Evolutionary conservation across 495 filamentous ascomycete species (phyloP).

Genomic region (Tuber indicum): DNA sequence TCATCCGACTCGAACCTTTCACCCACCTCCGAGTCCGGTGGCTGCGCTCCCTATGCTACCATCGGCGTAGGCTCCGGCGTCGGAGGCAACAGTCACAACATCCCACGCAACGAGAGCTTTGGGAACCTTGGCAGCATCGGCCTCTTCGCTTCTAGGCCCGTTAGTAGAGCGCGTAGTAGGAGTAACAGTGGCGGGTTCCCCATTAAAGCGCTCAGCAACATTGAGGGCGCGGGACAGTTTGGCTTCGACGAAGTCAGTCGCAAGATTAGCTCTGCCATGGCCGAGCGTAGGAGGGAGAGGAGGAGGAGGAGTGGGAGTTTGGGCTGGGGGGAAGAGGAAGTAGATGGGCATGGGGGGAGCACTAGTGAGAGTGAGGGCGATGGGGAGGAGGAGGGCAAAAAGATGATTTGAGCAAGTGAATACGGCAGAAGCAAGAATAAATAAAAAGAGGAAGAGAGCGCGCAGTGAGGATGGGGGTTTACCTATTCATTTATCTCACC

Average conservation of each 20-base stretch:
- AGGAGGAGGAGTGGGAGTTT: conserved; percentile 56
- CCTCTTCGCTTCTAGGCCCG: conserved; percentile 80
- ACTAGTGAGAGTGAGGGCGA: conserved; percentile 22
- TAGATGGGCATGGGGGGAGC: conserved; percentile 11
- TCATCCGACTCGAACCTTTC: conserved; percentile 29
- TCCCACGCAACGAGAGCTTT: conserved; percentile 90
- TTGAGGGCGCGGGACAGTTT: conserved; percentile 53
- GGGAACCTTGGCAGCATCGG: conserved; percentile 76
- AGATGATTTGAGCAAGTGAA: conserved; percentile 16
- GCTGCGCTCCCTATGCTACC: neutral
- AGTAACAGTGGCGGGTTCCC: conserved; percentile 67
- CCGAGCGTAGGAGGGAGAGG: conserved; percentile 68
- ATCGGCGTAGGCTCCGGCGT: conserved; percentile 3
- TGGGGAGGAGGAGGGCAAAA: conserved; percentile 31
- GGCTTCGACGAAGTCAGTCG: conserved; percentile 74
- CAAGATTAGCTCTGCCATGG: conserved; percentile 83
- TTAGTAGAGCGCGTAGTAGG: conserved; percentile 61
- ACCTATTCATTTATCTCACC: neutral
- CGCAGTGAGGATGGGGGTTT: neutral
- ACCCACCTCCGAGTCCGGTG: conserved; percentile 18
- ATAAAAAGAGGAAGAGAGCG: neutral
- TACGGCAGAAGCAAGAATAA: neutral
- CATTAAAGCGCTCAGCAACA: conserved; percentile 63
- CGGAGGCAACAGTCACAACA: conserved; percentile 26
- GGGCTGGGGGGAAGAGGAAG: conserved; percentile 44